Conservation (phyloP, 164 flowering plant genomes). For the Aristolochia contorta region DNA sequence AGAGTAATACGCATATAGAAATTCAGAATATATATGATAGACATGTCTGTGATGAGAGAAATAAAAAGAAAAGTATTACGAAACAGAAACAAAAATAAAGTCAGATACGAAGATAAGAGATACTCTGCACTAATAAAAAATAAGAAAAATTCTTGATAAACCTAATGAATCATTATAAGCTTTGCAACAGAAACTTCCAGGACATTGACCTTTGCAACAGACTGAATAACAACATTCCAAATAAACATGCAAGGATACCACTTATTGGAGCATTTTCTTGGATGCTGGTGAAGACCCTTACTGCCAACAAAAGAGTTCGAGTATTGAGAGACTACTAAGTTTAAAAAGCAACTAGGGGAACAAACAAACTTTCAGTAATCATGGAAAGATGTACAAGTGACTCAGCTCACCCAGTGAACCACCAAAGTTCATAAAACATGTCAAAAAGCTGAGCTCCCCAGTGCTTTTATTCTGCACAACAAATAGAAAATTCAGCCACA, state of each 20-base stretch:
- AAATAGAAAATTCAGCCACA: background rate
- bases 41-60: no score
- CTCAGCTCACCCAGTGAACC: conserved; percentile 68
- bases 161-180: no score
- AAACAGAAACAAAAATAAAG: no score
- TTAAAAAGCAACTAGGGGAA: background rate
- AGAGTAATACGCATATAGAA: no score
- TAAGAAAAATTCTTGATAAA: no score
- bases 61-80: no score
- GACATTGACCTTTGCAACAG: background rate
- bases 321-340: background rate
- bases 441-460: conserved; percentile 91
- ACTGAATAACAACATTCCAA: background rate
- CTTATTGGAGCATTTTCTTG: conserved; percentile 91
- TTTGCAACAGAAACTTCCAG: background rate
- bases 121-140: no score
- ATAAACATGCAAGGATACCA: conserved; percentile 53
- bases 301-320: conserved; percentile 31
- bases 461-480: conserved; percentile 78
- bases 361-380: background rate
- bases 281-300: conserved; percentile 85
- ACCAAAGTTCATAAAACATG: conserved; percentile 75
- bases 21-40: no score
- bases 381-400: background rate
- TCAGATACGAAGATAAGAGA: no score